A percentile compares a stretch with the other conserved stretches of the same genome.
Conservation (phyloP, 2,329 filamentous ascomycete genomes). For the Cladobotryum mycophilum region DNA sequence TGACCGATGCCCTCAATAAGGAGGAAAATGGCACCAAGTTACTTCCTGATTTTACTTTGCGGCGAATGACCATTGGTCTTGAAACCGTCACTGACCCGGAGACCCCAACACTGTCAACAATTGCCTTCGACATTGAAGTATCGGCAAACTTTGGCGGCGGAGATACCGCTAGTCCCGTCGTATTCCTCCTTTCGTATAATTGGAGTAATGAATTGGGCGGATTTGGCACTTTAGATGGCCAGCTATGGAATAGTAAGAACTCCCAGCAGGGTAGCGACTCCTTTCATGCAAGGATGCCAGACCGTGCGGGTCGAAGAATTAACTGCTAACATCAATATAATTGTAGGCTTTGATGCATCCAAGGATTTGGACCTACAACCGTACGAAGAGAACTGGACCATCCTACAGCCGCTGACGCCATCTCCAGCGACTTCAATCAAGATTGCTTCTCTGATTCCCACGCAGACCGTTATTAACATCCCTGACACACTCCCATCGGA, state of each 20-base stretch:
- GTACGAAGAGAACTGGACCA: slow-evolving; percentile 1
- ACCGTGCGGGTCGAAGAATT: neutral
- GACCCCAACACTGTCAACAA: neutral
- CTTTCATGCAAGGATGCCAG: neutral
- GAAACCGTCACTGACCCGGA: neutral
- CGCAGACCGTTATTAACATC: neutral
- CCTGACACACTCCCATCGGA: slow-evolving; percentile 9
- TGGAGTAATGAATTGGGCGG: slow-evolving; percentile 3
- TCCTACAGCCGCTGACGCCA: neutral
- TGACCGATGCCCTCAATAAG: slow-evolving; percentile 1
- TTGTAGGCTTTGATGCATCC: neutral
- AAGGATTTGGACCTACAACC: slow-evolving; percentile 1
- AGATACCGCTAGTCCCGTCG: neutral
- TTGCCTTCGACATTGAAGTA: slow-evolving; percentile 7
- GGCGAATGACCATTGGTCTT: slow-evolving; percentile 1
- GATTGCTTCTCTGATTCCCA: slow-evolving; percentile 4
- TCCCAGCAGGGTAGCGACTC: neutral
- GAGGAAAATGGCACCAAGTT: slow-evolving; percentile 1
- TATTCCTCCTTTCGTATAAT: slow-evolving; percentile 9
- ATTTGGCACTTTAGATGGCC: slow-evolving; percentile 1
- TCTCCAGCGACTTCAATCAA: slow-evolving; percentile 3
- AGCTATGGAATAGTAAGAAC: slow-evolving; percentile 7
- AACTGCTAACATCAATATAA: neutral
- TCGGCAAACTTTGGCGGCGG: slow-evolving; percentile 4
- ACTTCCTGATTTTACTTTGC: neutral